phyloP scores from a whole-genome alignment of 108 stramenopile genomes.

The Pseudonitzschia multistriata region DNA sequence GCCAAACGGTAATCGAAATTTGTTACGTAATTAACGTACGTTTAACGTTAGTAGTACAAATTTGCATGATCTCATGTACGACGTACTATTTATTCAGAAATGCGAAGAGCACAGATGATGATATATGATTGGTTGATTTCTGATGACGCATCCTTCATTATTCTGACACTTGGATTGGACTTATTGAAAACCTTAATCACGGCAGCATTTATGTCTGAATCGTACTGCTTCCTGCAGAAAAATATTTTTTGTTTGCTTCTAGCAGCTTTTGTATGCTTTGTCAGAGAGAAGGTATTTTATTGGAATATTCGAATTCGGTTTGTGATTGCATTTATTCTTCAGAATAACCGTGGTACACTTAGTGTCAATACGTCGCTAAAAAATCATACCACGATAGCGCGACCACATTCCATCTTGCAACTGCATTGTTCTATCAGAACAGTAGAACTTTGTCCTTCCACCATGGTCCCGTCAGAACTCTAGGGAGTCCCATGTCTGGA shows the following conservation, averaged over 20 bases:
- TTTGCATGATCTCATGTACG: too few relatives aligned
- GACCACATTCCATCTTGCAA: background rate
- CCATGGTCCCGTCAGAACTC: background rate
- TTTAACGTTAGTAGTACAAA: too few relatives aligned
- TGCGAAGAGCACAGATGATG: too few relatives aligned
- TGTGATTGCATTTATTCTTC: background rate
- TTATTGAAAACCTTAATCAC: background rate
- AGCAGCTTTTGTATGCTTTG: background rate
- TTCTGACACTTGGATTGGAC: background rate
- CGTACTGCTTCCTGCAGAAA: background rate
- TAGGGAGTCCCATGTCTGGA: background rate
- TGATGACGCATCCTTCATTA: background rate
- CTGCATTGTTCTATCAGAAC: background rate
- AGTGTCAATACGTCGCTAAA: background rate
- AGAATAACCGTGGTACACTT: background rate
- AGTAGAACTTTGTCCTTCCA: background rate
- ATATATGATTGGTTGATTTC: too few relatives aligned
- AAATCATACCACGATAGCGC: background rate
- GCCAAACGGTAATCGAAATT: too few relatives aligned
- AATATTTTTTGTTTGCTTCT: background rate
- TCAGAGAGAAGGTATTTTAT: slow-evolving; percentile 1
- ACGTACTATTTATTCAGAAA: too few relatives aligned
- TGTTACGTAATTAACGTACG: too few relatives aligned
- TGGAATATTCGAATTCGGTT: background rate
- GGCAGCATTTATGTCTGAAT: background rate